phyloP scores from a whole-genome alignment of 2,329 filamentous ascomycete species.

The Ustulina deusta region DNA sequence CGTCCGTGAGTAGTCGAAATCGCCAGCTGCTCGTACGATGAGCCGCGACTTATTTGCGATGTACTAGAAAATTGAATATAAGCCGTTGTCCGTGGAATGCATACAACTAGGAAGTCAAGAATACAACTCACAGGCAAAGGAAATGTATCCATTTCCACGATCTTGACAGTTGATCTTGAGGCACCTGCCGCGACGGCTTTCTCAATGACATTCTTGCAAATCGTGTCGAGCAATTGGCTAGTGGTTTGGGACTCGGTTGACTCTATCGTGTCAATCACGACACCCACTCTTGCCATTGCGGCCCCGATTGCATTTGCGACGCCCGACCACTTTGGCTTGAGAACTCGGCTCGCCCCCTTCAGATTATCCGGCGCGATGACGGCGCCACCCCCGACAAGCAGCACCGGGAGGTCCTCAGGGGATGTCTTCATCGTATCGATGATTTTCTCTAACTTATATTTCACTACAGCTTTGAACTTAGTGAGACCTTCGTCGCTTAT shows the following conservation, averaged over 20 bases:
- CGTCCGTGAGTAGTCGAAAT: conserved; percentile 62
- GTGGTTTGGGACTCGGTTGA: conserved; percentile 58
- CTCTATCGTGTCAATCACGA: conserved; percentile 63
- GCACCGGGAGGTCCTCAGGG: conserved; percentile 67
- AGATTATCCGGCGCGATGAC: conserved; percentile 68
- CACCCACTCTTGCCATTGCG: conserved; percentile 70
- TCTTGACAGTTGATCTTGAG: conserved; percentile 55
- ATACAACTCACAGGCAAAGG: conserved; percentile 60
- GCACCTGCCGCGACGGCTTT: conserved; percentile 61
- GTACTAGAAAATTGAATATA: conserved; percentile 52
- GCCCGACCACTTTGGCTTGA: conserved; percentile 67
- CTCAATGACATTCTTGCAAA: conserved; percentile 57
- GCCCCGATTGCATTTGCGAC: conserved; percentile 75
- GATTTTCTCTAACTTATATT: conserved; percentile 48
- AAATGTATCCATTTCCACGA: conserved; percentile 66
- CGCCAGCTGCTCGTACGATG: conserved; percentile 70
- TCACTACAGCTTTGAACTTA: conserved; percentile 45
- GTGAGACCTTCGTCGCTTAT: conserved; percentile 45
- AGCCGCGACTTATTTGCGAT: conserved; percentile 65
- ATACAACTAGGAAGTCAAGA: background rate
- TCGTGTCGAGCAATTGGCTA: conserved; percentile 54
- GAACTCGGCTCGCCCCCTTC: conserved; percentile 65
- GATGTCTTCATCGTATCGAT: conserved; percentile 74
- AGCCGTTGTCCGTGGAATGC: background rate
- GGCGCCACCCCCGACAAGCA: conserved; percentile 73